Evolutionary conservation across 139 green algal genomes (phyloP).

Genomic region (Asterochloris sp.): DNA sequence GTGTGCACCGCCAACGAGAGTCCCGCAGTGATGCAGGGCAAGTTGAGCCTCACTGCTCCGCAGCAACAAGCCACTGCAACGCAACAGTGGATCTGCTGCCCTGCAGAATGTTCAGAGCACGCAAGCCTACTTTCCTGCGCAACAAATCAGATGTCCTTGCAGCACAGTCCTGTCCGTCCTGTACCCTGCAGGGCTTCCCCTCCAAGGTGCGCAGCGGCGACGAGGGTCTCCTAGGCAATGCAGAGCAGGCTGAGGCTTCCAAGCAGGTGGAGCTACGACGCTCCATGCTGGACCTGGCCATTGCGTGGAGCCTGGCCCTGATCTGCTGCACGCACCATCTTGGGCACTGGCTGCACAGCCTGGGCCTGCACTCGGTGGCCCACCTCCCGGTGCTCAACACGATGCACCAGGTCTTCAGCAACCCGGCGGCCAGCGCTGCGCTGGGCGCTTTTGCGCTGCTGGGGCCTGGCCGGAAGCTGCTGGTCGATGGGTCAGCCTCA

Average conservation of each 20-base stretch:
- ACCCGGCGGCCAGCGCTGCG: constrained; percentile 50
- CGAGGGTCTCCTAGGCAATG: constrained; percentile 24
- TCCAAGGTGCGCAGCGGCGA: constrained; percentile 31
- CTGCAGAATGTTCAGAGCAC: too few relatives aligned
- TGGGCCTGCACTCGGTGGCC: constrained; percentile 49
- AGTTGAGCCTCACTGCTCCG: too few relatives aligned
- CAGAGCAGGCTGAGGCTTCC: constrained; percentile 34
- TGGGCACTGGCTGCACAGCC: constrained; percentile 69
- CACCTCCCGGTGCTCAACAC: constrained; percentile 58
- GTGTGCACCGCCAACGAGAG: too few relatives aligned
- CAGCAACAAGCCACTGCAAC: too few relatives aligned
- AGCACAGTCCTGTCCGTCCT: background rate
- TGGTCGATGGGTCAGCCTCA: constrained; percentile 64
- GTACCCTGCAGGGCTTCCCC: constrained; percentile 62
- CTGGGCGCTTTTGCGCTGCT: constrained; percentile 76
- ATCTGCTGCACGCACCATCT: constrained; percentile 80
- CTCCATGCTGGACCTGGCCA: constrained; percentile 49
- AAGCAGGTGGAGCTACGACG: constrained; percentile 51
- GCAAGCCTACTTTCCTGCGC: too few relatives aligned
- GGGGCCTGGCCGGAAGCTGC: constrained; percentile 66
- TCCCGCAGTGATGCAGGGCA: too few relatives aligned
- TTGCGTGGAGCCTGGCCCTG: constrained; percentile 72
- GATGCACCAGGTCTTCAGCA: constrained; percentile 41
- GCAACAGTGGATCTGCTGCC: too few relatives aligned
- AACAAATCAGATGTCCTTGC: background rate